These are phyloP conservation scores for Plasmodium billcollinsi DNA, from an alignment of 169 alveolate genomes.

Conservation along the genomic window DNA sequence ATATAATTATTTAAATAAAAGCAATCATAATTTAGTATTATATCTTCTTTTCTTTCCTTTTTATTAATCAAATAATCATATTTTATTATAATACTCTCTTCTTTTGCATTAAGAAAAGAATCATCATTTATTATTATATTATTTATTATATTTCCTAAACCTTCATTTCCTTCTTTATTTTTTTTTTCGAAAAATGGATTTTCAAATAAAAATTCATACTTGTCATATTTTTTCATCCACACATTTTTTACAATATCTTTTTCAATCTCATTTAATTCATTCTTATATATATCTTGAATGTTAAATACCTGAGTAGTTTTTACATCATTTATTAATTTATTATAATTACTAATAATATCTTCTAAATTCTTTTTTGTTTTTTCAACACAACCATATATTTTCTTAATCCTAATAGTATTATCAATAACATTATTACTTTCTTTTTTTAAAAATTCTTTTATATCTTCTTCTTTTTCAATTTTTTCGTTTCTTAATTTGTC, in stretches of 20 bases:
- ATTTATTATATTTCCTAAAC: no score
- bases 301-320: conserved; percentile 6
- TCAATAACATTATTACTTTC: conserved; percentile 53
- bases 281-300: conserved; percentile 29
- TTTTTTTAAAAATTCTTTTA: conserved; percentile 62
- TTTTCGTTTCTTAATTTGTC: conserved; percentile 27
- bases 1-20: conserved; percentile 73
- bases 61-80: no score
- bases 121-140: no score
- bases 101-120: no score
- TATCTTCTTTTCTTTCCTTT: conserved; percentile 39
- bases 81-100: no score
- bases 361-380: conserved; percentile 47
- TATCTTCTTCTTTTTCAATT: conserved; percentile 36
- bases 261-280: conserved; percentile 33
- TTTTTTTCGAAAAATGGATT: conserved; percentile 25
- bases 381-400: conserved; percentile 71
- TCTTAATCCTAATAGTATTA: conserved; percentile 72
- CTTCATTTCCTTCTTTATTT: conserved; percentile 36
- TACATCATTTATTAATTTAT: conserved; percentile 30
- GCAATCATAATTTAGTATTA: conserved; percentile 41
- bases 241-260: conserved; percentile 46
- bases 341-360: conserved; percentile 27
- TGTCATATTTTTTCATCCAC: conserved; percentile 58
- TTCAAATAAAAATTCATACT: conserved; percentile 58